Evolutionary conservation across 2,329 filamentous ascomycete genomes (phyloP), one percentile per base, ranked within the genome.

Genomic region (Alternaria hordeiaustralica): DNA sequence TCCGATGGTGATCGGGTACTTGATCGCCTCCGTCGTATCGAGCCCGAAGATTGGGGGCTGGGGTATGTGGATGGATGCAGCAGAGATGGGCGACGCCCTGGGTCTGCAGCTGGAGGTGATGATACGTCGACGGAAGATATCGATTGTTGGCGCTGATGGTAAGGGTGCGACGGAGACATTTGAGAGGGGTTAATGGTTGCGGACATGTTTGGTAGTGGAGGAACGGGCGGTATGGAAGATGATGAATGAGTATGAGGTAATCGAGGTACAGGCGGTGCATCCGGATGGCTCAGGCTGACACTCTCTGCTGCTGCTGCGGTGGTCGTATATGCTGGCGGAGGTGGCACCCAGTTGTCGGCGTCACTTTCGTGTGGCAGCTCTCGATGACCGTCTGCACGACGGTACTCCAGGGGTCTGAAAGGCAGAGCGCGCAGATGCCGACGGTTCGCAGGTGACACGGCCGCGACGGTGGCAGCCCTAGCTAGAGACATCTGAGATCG

Each of bases 331-430:
- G 92, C 92, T 4, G 93, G 93, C 9, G 93, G 93, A 6, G 93
- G 93, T 6, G 92, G 92, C 5, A 94, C 91, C 93, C 93, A 96
- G 71, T 94, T 93, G 72, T 96, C 93, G 5, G 92, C 92, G 76
- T 96, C 92, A 67, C 92, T 95, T 79, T 96, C 92, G 77, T 96
- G 92, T 5, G 92, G 92, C 70, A 93, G 86, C 72, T 94, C 90
- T 45, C 87, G 84, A 45, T 89, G 85, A 7, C 90, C 89, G 78
- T 92, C 90, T 13, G 90, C 90, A 49, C 90, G 87, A 47, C 89
- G 87, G 74, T 91, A 92, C 69, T 89, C 88, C 82, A 70, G 84
- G 81, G 69, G 86, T 82, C 57, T 86, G 80, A 44, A 87, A 82
- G 53, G 85, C 82, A 68, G 88, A 26, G 80, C 77, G n/a, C 79